Evolutionary conservation across 2,329 filamentous ascomycete species (phyloP), one percentile per base, ranked within the genome.

Genomic region (Penicillium sp.): DNA sequence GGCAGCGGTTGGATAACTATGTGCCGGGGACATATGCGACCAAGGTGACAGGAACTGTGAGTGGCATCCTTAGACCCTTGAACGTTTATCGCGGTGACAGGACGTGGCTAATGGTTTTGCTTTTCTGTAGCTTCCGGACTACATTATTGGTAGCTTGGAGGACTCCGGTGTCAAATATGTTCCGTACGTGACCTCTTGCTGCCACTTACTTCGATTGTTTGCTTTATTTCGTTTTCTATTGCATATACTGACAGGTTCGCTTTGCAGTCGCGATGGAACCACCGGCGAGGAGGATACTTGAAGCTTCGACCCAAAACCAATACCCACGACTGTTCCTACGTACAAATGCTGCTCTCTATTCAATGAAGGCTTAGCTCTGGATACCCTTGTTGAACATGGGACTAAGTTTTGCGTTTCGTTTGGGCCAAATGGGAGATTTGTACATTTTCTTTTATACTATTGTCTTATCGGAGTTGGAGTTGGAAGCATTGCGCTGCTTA

Each of bases 11-110:
- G 58, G 91, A 97, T 73, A 86, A 86, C 54, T 98, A 96, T 74
- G 89, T 95, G 52, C 85, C 87, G 16, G 95, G 95, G 53, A 87
- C 96, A 56, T 99, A 99, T 78, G 95, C 95, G 19, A 90, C 92
- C 55, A 97, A 98, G 79, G 95, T 99, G 24, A 91, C 90, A 31
- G 95, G 95, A 19, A 86, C 90, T 60, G 82, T 84, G 64, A 75
- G 82, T 76, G 45, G 19, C 10, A 44, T 22, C 22, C 1, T 8
- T 2, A 26, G 26, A n/a, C 19, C 7, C n/a, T 10, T 39, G 16
- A 42, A 42, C 11, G 22, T 14, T 22, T 22, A 6, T 42, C 3
- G 4, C 19, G 19, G 2, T 11, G 11, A 42, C 2, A 6, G 39
- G 19, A 22, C 19, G 14, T 42, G n/a, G 39, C 39, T 42, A 42